Evolutionary conservation across 169 alveolate genomes (phyloP).

Genomic region (Eimeria necatrix): DNA sequence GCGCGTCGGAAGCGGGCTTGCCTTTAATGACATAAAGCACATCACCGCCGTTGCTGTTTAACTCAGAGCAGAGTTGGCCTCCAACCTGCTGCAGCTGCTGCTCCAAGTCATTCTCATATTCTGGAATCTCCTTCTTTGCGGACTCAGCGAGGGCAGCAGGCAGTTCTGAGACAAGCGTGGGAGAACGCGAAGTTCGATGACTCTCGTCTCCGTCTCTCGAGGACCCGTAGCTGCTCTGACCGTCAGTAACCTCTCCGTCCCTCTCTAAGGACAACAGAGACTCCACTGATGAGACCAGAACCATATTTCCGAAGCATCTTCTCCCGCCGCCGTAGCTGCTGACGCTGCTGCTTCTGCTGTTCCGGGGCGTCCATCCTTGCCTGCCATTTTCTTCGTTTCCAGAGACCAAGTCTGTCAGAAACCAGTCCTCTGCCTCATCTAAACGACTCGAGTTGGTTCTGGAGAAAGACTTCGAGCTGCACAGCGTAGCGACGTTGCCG

Average conservation of each 20-base stretch:
- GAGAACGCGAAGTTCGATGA: neutral
- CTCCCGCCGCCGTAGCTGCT: neutral
- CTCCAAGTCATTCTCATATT: neutral
- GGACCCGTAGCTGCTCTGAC: slow-evolving; percentile 18
- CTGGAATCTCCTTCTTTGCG: neutral
- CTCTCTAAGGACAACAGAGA: slow-evolving; percentile 25
- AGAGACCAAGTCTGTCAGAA: slow-evolving; percentile 21
- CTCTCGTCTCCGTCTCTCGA: slow-evolving; percentile 27
- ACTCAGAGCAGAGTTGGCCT: neutral
- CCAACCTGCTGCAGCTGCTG: neutral
- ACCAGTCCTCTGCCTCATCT: slow-evolving; percentile 58
- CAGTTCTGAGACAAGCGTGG: neutral
- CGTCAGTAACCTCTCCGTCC: neutral
- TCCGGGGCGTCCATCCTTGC: neutral
- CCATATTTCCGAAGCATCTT: neutral
- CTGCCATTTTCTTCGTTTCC: slow-evolving; percentile 59
- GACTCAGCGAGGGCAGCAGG: neutral
- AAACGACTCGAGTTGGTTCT: slow-evolving; percentile 1
- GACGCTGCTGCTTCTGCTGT: neutral
- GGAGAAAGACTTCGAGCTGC: neutral
- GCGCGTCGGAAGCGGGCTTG: neutral
- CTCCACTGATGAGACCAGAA: slow-evolving; percentile 67
- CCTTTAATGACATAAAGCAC: neutral
- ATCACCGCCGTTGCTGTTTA: neutral
- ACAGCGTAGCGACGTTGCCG: neutral